Percentiles rank a stretch among this genome's conserved stretches.
phyloP scores from a whole-genome alignment of 1,284 basidiomycete species.

The Fomitopsis palustris region DNA sequence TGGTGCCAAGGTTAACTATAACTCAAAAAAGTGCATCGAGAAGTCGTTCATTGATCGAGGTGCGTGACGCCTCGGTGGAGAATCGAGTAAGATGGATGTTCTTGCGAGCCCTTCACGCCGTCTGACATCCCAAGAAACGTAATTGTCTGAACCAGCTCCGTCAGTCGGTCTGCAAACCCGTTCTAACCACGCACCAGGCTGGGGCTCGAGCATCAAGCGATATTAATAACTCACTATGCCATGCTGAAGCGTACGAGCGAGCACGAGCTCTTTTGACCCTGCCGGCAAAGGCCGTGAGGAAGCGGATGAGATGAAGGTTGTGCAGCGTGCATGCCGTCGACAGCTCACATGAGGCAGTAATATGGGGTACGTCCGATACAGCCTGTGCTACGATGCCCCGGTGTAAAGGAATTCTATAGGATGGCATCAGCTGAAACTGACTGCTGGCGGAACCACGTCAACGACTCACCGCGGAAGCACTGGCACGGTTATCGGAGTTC shows the following conservation, averaged over 20 bases:
- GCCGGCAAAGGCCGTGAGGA: not conserved
- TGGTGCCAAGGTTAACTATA: not conserved
- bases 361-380: not conserved
- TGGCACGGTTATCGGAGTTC: no score
- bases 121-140: not conserved
- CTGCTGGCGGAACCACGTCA: no score
- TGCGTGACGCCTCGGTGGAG: not conserved
- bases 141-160: not conserved
- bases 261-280: not conserved
- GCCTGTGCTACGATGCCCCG: not conserved
- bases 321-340: not conserved
- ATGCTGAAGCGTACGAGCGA: not conserved
- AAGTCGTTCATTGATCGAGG: not conserved
- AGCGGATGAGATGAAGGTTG: not conserved
- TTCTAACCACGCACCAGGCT: slow-evolving; percentile 1
- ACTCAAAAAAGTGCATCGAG: not conserved
- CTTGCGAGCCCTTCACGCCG: not conserved
- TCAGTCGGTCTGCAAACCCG: not conserved
- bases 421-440: not conserved
- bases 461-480: no score
- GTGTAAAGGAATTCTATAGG: not conserved
- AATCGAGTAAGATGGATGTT: not conserved
- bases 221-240: not conserved
- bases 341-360: not conserved
- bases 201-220: not conserved